Evolutionary conservation across 1,284 basidiomycete species (phyloP), one percentile per base, ranked within the genome.

Genomic region (Stygiomarasmius scandens): DNA sequence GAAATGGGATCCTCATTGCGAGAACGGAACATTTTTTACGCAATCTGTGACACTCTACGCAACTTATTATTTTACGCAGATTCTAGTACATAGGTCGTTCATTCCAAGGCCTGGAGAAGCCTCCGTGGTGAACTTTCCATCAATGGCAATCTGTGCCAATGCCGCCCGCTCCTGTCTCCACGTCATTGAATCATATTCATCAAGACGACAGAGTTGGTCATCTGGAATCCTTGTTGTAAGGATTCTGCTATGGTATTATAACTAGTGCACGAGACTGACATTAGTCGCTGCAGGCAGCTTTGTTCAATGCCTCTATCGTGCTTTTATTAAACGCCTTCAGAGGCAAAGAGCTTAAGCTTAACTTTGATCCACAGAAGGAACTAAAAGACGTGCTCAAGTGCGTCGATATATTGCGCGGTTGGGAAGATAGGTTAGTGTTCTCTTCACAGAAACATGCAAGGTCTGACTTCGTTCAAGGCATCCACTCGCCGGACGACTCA

Each of bases 281-380:
- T 41, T 41, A 20, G 11, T 66, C 52, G 54, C 69, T 44, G 52
- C 71, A 54, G 65, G 70, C 55, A 59, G 71, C 51, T 27, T 9
- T 59, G n/a, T 54, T 62, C 22, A 60, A 49, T 12, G 52, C 49
- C 1, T 84, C 80, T 0, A 79, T 90, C 38, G 83, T 92, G 14
- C 77, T 93, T 3, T 72, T 92, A 38, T 76, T 93, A 58, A 88
- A 85, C 61, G 81, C 90, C 23, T 92, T 89, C 81, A 82, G 83
- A 19, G 83, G 83, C 11, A 83, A 80, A 66, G 79, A 81, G 54
- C 77, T 83, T 11, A 82, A 83, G 1, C 68, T 79, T 9, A 67
- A 72, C 4, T 72, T 69, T 2, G 84, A 89, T 61, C 74, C 80
- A 0, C 74, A 77, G 38, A 81, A 83, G 60, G 84, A 87, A 58